These are phyloP conservation scores for Myxozyma lipomycoides DNA, from an alignment of 805 yeast genomes.

Conservation along the genomic window DNA sequence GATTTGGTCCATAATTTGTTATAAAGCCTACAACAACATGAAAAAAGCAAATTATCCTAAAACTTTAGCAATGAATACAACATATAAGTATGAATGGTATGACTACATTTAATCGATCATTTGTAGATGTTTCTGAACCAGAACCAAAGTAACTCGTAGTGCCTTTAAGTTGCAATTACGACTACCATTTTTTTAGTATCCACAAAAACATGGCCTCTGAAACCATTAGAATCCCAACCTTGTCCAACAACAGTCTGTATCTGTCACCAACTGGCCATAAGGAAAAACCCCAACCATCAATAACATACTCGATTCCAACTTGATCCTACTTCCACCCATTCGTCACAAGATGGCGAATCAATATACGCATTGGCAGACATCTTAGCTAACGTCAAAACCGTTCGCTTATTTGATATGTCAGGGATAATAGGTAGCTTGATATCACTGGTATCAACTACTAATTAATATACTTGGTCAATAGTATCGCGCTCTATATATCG, in stretches of 20 bases:
- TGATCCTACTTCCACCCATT: constrained; percentile 70
- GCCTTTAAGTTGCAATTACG: constrained; percentile 81
- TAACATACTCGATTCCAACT: constrained; percentile 27
- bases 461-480: not conserved
- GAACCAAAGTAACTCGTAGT: constrained; percentile 70
- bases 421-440: constrained; percentile 55
- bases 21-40: constrained; percentile 94
- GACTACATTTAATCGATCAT: not conserved
- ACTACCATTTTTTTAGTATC: constrained; percentile 54
- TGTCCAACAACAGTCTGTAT: constrained; percentile 45
- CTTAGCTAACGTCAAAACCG: constrained; percentile 69
- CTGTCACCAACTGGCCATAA: too few relatives aligned
- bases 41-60: constrained; percentile 77
- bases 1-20: constrained; percentile 91
- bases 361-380: constrained; percentile 93
- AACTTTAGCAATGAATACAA: not conserved
- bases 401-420: constrained; percentile 66
- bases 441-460: not conserved
- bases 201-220: constrained; percentile 87
- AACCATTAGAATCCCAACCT: constrained; percentile 85
- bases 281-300: too few relatives aligned
- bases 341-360: constrained; percentile 66
- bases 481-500: not conserved
- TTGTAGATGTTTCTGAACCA: not conserved
- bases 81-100: not conserved